These are phyloP conservation scores for Choiromyces venosus DNA, from an alignment of 495 filamentous ascomycete species.

Conservation along the genomic window DNA sequence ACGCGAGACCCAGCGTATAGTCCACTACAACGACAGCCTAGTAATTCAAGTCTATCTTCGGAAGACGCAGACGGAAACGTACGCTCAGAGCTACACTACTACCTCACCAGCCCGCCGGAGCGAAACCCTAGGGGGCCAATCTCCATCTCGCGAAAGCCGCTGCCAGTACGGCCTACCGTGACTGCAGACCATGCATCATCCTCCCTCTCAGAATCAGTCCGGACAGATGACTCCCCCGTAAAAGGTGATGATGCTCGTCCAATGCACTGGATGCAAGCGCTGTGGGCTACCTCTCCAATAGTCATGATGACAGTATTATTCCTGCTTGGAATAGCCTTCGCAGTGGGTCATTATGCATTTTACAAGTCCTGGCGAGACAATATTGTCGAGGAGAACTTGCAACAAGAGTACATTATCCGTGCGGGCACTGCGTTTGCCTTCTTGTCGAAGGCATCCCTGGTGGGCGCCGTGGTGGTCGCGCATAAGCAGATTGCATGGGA, in stretches of 20 bases:
- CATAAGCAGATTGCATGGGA: constrained; percentile 7
- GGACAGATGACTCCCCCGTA: not conserved
- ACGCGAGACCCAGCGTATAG: not conserved
- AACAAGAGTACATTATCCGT: not conserved
- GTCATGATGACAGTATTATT: not conserved
- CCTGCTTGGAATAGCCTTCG: not conserved
- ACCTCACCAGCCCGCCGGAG: not conserved
- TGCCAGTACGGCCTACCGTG: not conserved
- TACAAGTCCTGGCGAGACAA: not conserved
- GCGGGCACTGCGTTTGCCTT: constrained; percentile 5
- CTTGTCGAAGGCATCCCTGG: not conserved
- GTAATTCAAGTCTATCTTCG: not conserved
- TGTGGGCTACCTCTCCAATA: not conserved
- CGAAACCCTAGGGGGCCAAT: not conserved
- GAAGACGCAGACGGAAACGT: not conserved
- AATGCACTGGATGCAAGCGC: not conserved
- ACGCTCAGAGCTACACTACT: not conserved
- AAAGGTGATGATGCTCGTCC: not conserved
- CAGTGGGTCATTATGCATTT: not conserved
- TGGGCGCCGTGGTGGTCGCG: constrained; percentile 2
- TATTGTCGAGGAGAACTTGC: not conserved
- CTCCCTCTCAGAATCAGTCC: not conserved
- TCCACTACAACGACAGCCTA: not conserved
- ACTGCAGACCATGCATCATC: not conserved
- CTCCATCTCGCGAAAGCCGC: not conserved